phyloP scores from a whole-genome alignment of 805 yeast genomes.

The Metschnikowia orientalis region DNA sequence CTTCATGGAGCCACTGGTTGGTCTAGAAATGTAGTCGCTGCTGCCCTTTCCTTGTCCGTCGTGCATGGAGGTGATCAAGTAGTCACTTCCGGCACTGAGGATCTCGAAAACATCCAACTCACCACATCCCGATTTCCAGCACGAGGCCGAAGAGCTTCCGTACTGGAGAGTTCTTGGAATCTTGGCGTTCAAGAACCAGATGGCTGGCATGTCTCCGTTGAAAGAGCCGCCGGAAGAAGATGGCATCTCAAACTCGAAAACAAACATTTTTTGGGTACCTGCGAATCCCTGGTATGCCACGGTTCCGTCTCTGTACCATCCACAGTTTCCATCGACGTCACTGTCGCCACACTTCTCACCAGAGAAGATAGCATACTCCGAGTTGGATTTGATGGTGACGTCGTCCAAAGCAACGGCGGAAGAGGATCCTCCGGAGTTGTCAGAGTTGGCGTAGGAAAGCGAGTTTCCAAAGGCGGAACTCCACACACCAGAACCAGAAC shows the following conservation, averaged over 20 bases:
- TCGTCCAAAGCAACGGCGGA: constrained; percentile 65
- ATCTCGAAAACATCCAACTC: constrained; percentile 94
- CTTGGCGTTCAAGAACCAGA: constrained; percentile 93
- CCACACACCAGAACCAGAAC: constrained; percentile 87
- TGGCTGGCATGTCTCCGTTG: constrained; percentile 96
- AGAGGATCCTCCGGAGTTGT: constrained; percentile 71
- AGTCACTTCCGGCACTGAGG: constrained; percentile 61
- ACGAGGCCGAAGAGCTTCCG: constrained; percentile 80
- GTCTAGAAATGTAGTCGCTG: constrained; percentile 83
- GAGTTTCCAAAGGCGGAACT: constrained; percentile 88
- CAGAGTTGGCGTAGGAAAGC: constrained; percentile 73
- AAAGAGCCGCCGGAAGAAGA: constrained; percentile 34
- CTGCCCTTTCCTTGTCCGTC: constrained; percentile 90
- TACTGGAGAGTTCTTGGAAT: constrained; percentile 96
- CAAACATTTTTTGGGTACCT: constrained; percentile 79
- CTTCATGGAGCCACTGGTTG: constrained; percentile 69
- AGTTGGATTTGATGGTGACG: constrained; percentile 63
- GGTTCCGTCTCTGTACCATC: constrained; percentile 76
- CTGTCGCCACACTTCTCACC: constrained; percentile 48
- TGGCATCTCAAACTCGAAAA: constrained; percentile 95
- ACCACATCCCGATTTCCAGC: constrained; percentile 98
- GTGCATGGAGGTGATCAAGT: constrained; percentile 75
- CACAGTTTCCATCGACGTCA: constrained; percentile 55
- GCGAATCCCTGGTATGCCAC: constrained; percentile 95
- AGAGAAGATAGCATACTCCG: constrained; percentile 80